Base-by-base conservation (phyloP, 441 rosid genomes). In the Gossypium laxum region DNA sequence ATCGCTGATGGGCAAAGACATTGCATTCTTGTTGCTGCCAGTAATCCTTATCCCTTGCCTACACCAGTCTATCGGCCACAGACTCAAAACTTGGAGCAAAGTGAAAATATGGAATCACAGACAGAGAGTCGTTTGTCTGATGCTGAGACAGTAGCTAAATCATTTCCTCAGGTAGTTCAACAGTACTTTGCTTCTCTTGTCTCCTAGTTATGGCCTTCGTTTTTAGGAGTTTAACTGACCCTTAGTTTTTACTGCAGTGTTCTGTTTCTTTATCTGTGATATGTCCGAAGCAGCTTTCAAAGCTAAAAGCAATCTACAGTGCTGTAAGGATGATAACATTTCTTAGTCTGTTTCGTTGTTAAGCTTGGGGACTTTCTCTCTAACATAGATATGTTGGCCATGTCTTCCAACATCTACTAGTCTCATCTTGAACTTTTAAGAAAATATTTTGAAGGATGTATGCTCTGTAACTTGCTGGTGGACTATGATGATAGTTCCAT, bases 251-350 rank as follows among this genome's bases (percentile, higher is more conserved):
- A 60, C 54, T 84, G 81, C 96, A 93, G 97, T 84, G 87, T 75
- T 83, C 81, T 65, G 86, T 92, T 76, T 89, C 98, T 80, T 82
- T 94, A 69, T 91, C 97, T 72, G 89, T 90, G 74, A 85, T 93
- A 70, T 91, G 98, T 76, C 97, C 98, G 71, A 90, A 90, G 85
- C 91, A 85, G 87, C 98, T 93, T 79, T 83, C 93, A 28, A 90
- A 89, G 83, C 89, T 93, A 67, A 85, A 77, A 78, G 82, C 91
- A 55, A 87, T 94, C 76, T 94, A 83, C 82, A 89, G 74, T 85
- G 92, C 90, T 73, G 98, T 91, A 83, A 86, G 96, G 77, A 72
- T 12, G 34, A 72, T 14, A 50, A 28, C 11, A 59, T 28, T 59
- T 71, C 5, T 74, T 41, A 22, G 17, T 67, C 24, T 51, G 10